Evolutionary conservation across 225 moss, liverwort and hornwort genomes (phyloP), one percentile per base, ranked within the genome.

Genomic region (Sphagnum contortum): DNA sequence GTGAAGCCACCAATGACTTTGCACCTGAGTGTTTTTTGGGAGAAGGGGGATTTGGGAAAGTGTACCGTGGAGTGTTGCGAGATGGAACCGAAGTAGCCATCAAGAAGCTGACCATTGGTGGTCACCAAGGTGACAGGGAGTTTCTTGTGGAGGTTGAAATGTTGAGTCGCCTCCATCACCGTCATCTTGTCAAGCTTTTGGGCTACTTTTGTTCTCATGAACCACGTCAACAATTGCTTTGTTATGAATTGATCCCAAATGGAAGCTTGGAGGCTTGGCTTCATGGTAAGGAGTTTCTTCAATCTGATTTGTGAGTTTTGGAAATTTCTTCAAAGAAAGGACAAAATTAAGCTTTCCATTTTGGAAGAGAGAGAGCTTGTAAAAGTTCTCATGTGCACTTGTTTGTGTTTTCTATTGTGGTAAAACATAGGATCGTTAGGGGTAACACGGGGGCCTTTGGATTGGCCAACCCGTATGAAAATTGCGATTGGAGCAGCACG

Each of bases 81-180:
- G 94, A 91, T 69, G 94, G 94, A 5, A 91, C 89, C 12, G 89
- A 89, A 60, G 94, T 94, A 69, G 94, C 94, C 2, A 91, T 94
- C 44, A 94, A 94, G 73, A 94, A 94, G 78, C 91, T 94, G n/a
- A 91, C 94, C 6, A 87, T 80, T 45, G 94, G 94, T 5, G 94
- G 94, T 3, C 94, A 94, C 70, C 94, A 94, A 73, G 94, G 94
- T n/a, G 94, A 94, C 12, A 79, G 91, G 5, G 94, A 94, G 74
- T 94, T 94, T 76, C 72, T 94, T 59, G 94, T 94, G 12, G 94
- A 94, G 72, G 94, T 94, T 48, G 94, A 94, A 77, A 94, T 94
- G 94, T 64, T 94, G 59, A 89, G 87, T 63, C 79, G 94, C 49
- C 80, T 94, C 47, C 94, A 94, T 57, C 94, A 94, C 63, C 87